Percentiles rank a stretch among this genome's conserved stretches.
Evolutionary conservation across 441 rosid species (phyloP).

Genomic region (Gossypium gossypioides): DNA sequence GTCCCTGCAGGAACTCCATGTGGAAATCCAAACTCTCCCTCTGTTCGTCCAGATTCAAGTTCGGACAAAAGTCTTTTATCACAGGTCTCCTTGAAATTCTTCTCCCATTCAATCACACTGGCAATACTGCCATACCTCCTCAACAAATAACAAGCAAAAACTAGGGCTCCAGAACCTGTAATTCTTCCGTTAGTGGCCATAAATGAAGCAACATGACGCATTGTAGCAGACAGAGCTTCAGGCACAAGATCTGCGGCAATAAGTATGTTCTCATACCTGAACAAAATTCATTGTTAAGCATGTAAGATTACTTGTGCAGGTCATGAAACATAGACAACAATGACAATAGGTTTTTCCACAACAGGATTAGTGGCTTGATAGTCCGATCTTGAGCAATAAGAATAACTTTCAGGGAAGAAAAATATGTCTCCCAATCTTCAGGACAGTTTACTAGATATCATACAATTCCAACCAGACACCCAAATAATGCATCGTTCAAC

Average conservation of each 20-base stretch:
- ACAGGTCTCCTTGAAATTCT: constrained; percentile 51
- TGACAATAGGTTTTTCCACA: not conserved
- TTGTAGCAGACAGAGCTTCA: constrained; percentile 62
- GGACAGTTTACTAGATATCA: not conserved
- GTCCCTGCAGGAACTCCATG: constrained; percentile 79
- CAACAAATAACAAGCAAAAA: constrained; percentile 69
- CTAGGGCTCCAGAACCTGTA: constrained; percentile 57
- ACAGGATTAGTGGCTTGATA: not conserved
- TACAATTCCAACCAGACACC: not conserved
- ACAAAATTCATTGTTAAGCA: constrained; percentile 15
- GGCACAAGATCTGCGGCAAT: constrained; percentile 82
- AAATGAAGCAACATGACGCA: constrained; percentile 54
- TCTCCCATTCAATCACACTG: constrained; percentile 85
- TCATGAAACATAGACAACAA: not conserved
- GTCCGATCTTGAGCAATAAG: not conserved
- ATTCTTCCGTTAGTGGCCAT: constrained; percentile 62
- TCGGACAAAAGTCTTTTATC: constrained; percentile 88
- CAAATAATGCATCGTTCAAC: not conserved
- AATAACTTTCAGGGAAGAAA: not conserved
- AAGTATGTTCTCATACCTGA: constrained; percentile 86
- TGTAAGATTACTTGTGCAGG: not conserved
- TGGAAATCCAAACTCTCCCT: constrained; percentile 71
- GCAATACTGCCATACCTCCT: constrained; percentile 65
- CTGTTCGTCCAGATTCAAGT: constrained; percentile 72
- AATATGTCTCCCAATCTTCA: not conserved